These are phyloP conservation scores for Thinopyrum elongatum DNA, from an alignment of 176 grass and related monocot species.

Conservation along the genomic window DNA sequence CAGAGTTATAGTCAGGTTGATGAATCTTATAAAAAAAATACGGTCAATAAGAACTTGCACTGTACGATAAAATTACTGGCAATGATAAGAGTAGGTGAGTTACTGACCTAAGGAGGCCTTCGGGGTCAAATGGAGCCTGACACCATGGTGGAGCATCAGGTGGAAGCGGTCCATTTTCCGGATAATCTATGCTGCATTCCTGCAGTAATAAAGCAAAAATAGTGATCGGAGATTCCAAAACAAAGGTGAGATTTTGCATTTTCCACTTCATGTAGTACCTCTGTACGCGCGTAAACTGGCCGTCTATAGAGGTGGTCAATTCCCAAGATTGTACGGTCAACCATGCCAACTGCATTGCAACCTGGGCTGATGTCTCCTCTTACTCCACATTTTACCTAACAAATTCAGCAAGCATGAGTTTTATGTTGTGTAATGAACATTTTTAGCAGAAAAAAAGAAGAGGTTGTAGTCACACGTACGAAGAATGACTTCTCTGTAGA, in stretches of 20 bases:
- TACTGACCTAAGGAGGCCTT: conserved; percentile 61
- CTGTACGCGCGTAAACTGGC: conserved; percentile 45
- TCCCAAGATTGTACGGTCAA: conserved; percentile 58
- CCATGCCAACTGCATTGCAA: conserved; percentile 67
- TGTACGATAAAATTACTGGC: background rate
- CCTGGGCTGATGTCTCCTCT: conserved; percentile 64
- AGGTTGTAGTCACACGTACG: background rate
- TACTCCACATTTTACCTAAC: conserved; percentile 60
- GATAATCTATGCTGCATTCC: conserved; percentile 43
- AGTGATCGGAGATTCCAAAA: background rate
- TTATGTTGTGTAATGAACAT: background rate
- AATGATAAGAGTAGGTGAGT: background rate
- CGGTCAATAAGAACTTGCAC: background rate
- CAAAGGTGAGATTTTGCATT: background rate
- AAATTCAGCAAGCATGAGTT: background rate
- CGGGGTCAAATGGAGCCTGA: conserved; percentile 67
- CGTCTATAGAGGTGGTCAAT: conserved; percentile 59
- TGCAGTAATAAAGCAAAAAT: background rate
- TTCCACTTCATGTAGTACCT: conserved; percentile 20
- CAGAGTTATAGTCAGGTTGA: background rate
- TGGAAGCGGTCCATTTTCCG: conserved; percentile 35
- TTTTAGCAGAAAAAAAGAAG: background rate
- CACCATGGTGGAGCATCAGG: conserved; percentile 57
- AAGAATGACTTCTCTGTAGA: conserved; percentile 30
- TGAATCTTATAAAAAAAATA: background rate